Conservation (phyloP, 192 early-diverging fungal genomes). For the Ambispora gerdemannii region DNA sequence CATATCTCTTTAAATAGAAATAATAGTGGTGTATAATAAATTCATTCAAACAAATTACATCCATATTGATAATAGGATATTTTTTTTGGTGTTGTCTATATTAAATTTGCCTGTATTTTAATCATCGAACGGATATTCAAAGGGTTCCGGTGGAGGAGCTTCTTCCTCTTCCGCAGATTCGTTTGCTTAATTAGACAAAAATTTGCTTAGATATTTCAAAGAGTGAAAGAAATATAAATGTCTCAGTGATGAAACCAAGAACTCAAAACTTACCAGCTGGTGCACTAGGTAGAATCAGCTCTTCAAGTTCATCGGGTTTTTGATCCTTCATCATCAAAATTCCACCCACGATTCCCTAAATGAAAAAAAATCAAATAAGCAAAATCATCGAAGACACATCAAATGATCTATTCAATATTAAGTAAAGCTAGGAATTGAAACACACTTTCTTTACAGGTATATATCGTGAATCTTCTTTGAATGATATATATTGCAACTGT, state of each 20-base stretch:
- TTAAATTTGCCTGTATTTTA: too few species aligned
- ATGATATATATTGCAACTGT: slow-evolving; percentile 84
- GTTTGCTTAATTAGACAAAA: slow-evolving; percentile 28
- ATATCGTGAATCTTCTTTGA: slow-evolving; percentile 83
- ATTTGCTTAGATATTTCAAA: background rate
- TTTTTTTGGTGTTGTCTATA: too few species aligned
- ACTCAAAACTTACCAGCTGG: slow-evolving; percentile 32
- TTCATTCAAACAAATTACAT: too few species aligned
- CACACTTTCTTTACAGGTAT: slow-evolving; percentile 80
- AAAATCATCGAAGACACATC: too few species aligned
- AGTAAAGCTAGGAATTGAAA: background rate
- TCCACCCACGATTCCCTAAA: slow-evolving; percentile 64
- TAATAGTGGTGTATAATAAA: too few species aligned
- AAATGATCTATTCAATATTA: background rate
- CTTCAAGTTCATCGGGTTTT: slow-evolving; percentile 73
- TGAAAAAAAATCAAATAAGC: background rate
- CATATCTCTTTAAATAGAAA: background rate
- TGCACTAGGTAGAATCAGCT: slow-evolving; percentile 64
- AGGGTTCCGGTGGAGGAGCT: slow-evolving; percentile 71
- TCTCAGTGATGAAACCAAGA: background rate
- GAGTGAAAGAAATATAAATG: slow-evolving; percentile 16
- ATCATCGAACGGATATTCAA: slow-evolving; percentile 77
- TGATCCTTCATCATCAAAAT: slow-evolving; percentile 86
- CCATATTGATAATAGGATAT: too few species aligned
- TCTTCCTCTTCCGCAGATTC: slow-evolving; percentile 57